Percentiles rank a stretch among this genome's conserved stretches.
Evolutionary conservation across 805 yeast species (phyloP).

Genomic region (Starmerella stellata): DNA sequence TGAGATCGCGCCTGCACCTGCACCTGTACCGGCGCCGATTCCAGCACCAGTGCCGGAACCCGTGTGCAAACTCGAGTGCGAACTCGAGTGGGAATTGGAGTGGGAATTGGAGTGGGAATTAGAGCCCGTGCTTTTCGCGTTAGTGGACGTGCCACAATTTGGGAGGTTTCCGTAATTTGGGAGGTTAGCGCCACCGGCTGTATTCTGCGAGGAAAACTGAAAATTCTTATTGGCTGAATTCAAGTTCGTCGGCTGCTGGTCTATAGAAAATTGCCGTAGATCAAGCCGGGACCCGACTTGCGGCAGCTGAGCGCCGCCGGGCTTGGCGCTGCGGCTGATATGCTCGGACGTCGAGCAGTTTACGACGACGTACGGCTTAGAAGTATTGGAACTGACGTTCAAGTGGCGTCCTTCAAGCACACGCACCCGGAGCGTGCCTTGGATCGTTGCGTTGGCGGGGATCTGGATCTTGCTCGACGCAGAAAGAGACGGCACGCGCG

Average conservation of each 20-base stretch:
- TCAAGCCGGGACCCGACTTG: conserved; percentile 8
- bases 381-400: conserved; percentile 18
- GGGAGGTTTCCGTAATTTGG: too few species aligned
- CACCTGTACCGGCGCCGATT: conserved; percentile 2
- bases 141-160: too few species aligned
- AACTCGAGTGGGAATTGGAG: too few species aligned
- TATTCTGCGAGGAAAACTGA: too few species aligned
- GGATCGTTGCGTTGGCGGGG: conserved; percentile 14
- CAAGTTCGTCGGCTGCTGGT: too few species aligned
- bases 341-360: conserved; percentile 83
- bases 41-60: conserved; percentile 1
- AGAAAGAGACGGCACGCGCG: not conserved
- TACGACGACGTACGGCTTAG: conserved; percentile 51
- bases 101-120: conserved; percentile 5
- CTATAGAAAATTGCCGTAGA: conserved; percentile 3
- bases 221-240: too few species aligned
- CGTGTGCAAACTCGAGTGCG: not conserved
- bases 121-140: too few species aligned
- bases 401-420: conserved; percentile 67
- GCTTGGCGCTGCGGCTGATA: conserved; percentile 34
- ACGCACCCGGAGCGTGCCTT: conserved; percentile 62
- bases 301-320: conserved; percentile 7
- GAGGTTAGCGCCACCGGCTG: too few species aligned
- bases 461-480: conserved; percentile 6
- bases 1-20: conserved; percentile 3